Conservation (phyloP, 208 protist species). For the Acanthamoeba castellanii region DNA sequence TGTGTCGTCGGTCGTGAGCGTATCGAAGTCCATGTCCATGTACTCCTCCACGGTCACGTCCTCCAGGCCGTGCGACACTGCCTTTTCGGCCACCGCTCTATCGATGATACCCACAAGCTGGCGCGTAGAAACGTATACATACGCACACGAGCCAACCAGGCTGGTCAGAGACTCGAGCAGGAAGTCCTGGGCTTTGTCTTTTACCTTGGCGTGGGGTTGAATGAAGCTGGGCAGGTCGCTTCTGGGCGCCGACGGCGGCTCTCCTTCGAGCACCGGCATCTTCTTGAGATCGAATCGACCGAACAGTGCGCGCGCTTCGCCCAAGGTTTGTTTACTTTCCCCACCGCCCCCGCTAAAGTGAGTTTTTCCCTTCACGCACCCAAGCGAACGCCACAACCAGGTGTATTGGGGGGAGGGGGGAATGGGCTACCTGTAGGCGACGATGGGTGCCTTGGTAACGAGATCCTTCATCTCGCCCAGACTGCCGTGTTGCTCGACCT, state of each 20-base stretch:
- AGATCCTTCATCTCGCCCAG: constrained; percentile 12
- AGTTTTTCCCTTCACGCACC: not conserved
- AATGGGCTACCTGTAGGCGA: constrained; percentile 34
- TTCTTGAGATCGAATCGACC: constrained; percentile 69
- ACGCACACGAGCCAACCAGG: not conserved
- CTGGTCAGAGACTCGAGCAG: not conserved
- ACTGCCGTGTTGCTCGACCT: not conserved
- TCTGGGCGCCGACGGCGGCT: not conserved
- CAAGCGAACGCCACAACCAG: not conserved
- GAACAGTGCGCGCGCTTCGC: constrained; percentile 13
- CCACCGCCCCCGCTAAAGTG: not conserved
- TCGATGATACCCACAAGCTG: constrained; percentile 67
- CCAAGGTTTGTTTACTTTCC: constrained; percentile 37
- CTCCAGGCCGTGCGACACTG: constrained; percentile 8
- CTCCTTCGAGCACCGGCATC: constrained; percentile 62
- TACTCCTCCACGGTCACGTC: constrained; percentile 64
- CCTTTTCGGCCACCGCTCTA: constrained; percentile 61
- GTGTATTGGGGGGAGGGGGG: not conserved
- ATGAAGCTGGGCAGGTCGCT: not conserved
- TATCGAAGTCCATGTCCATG: constrained; percentile 69
- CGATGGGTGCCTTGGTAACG: constrained; percentile 61
- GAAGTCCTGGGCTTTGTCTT: not conserved
- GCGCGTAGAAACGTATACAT: not conserved
- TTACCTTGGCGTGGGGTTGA: not conserved
- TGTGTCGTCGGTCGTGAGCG: constrained; percentile 8